Conservation (phyloP, 208 protist species). For the Acanthamoeba divionensis region DNA sequence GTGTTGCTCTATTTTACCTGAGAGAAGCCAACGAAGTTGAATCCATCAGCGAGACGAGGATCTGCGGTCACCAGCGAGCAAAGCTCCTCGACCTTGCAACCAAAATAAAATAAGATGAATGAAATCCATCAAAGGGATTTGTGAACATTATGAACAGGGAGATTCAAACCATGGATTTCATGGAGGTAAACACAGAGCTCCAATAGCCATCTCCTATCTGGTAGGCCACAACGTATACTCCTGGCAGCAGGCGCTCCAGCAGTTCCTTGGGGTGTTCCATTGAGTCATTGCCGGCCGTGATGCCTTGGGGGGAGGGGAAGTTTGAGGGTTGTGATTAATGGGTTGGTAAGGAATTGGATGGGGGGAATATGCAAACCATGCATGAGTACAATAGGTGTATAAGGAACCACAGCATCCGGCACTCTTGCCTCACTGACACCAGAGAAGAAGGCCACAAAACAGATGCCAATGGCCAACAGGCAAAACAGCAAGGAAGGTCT, state of each 20-base stretch:
- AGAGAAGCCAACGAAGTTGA: constrained; percentile 40
- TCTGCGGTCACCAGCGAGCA: background rate
- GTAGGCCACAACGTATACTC: constrained; percentile 26
- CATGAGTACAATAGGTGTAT: too few relatives aligned
- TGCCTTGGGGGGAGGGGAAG: too few relatives aligned
- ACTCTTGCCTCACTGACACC: too few relatives aligned
- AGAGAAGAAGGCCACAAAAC: too few relatives aligned
- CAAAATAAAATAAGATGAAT: background rate
- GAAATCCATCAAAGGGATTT: background rate
- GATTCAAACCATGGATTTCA: background rate
- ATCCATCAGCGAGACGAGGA: constrained; percentile 13
- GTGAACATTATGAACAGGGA: background rate
- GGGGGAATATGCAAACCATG: too few relatives aligned
- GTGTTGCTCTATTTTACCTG: background rate
- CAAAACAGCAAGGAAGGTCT: too few relatives aligned
- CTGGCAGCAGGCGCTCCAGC: background rate
- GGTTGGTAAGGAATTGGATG: too few relatives aligned
- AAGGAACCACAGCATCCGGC: too few relatives aligned
- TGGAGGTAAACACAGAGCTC: constrained; percentile 29
- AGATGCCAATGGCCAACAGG: too few relatives aligned
- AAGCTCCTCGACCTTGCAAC: background rate
- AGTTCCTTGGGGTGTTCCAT: background rate
- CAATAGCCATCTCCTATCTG: constrained; percentile 43
- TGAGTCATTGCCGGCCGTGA: background rate
- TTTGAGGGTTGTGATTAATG: too few relatives aligned